Conservation (phyloP, 2,329 filamentous ascomycete genomes). For the Xylariaceae sp. region DNA sequence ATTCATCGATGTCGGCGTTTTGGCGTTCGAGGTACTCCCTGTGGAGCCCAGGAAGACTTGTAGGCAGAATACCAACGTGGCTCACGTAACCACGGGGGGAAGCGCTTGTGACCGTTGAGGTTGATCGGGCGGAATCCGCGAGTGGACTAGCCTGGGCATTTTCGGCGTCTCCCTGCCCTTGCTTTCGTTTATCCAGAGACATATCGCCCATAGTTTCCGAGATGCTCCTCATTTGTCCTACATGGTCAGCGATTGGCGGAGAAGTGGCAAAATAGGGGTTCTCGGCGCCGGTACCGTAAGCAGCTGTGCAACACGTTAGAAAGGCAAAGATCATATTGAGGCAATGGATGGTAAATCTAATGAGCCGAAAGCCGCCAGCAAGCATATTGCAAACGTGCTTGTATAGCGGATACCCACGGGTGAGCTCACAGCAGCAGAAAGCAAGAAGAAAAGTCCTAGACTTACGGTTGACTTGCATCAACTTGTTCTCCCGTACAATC, state of each 20-base stretch:
- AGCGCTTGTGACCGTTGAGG: slow-evolving; percentile 45
- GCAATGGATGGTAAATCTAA: not conserved
- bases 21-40: slow-evolving; percentile 80
- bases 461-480: slow-evolving; percentile 93
- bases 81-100: slow-evolving; percentile 61
- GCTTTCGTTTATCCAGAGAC: slow-evolving; percentile 17
- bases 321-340: not conserved
- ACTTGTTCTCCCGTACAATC: slow-evolving; percentile 94
- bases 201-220: slow-evolving; percentile 46
- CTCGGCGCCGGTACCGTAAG: slow-evolving; percentile 40
- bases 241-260: slow-evolving; percentile 46
- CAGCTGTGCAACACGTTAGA: slow-evolving; percentile 39
- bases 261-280: slow-evolving; percentile 42
- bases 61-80: slow-evolving; percentile 88
- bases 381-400: slow-evolving; percentile 2
- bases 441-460: slow-evolving; percentile 26
- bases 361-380: not conserved
- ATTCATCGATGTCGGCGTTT: slow-evolving; percentile 49
- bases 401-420: not conserved
- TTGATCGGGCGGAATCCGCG: slow-evolving; percentile 52
- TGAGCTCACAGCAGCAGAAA: not conserved
- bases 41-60: slow-evolving; percentile 86
- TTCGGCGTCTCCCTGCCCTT: slow-evolving; percentile 16
- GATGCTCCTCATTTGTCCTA: slow-evolving; percentile 53
- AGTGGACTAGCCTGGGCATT: slow-evolving; percentile 45